These are phyloP conservation scores for Symbiodinium pilosum DNA, from an alignment of 73 alveolate species.

Conservation along the genomic window DNA sequence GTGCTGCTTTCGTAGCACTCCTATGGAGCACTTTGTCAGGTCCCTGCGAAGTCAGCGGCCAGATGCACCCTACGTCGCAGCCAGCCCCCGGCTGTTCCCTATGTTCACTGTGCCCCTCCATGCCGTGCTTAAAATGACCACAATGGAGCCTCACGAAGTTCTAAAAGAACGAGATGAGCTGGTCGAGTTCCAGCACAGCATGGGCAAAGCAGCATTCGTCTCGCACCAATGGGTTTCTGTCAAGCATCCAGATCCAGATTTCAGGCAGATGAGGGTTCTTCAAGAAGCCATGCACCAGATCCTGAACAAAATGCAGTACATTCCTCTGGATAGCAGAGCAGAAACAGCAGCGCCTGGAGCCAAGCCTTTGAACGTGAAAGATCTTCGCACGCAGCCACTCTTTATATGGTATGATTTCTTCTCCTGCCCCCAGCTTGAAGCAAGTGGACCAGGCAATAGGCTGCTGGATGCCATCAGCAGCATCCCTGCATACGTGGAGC, in stretches of 20 bases:
- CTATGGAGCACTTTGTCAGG: too few relatives aligned
- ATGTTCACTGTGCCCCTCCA: not conserved
- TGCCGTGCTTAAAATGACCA: not conserved
- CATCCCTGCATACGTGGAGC: not conserved
- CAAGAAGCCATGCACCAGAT: conserved; percentile 4
- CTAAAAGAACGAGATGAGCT: not conserved
- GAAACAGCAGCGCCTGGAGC: not conserved
- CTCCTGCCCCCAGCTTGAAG: not conserved
- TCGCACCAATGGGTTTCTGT: conserved; percentile 19
- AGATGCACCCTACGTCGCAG: not conserved
- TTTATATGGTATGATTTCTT: not conserved
- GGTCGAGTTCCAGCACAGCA: not conserved
- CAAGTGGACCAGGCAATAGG: not conserved
- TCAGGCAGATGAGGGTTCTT: not conserved
- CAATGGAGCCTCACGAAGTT: not conserved
- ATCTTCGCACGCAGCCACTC: not conserved
- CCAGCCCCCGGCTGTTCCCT: not conserved
- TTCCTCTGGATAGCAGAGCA: not conserved
- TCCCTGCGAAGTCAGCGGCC: not conserved
- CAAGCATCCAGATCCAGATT: conserved; percentile 20
- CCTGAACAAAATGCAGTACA: not conserved
- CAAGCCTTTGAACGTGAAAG: not conserved
- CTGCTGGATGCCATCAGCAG: not conserved
- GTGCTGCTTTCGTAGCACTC: too few relatives aligned
- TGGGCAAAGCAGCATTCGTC: conserved; percentile 27